Evolutionary conservation across 2,329 filamentous ascomycete species (phyloP).

Genomic region (Neocatenulostroma microsporum): DNA sequence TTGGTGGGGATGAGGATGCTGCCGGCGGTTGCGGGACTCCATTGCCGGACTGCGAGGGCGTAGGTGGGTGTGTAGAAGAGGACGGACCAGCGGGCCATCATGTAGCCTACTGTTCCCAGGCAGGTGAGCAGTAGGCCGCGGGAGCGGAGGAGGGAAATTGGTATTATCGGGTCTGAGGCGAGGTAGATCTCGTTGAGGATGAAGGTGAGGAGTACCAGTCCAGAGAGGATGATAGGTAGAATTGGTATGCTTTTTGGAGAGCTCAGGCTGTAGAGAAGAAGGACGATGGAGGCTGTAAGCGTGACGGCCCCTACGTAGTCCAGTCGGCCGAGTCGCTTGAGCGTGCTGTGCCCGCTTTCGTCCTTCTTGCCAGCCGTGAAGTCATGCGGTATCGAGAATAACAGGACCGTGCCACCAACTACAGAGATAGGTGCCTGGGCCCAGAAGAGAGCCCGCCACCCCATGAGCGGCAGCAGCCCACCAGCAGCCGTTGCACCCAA

Average conservation of each 20-base stretch:
- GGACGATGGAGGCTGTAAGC: slow-evolving; percentile 57
- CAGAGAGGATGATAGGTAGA: slow-evolving; percentile 54
- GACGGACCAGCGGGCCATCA: slow-evolving; percentile 73
- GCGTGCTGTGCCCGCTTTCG: slow-evolving; percentile 33
- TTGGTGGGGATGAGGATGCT: slow-evolving; percentile 76
- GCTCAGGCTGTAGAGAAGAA: slow-evolving; percentile 64
- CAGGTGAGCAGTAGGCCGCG: slow-evolving; percentile 66
- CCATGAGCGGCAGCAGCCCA: slow-evolving; percentile 52
- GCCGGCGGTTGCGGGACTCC: slow-evolving; percentile 62
- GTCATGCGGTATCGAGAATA: slow-evolving; percentile 55
- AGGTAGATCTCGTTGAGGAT: slow-evolving; percentile 56
- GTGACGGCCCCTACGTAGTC: slow-evolving; percentile 67
- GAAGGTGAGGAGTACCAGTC: slow-evolving; percentile 50
- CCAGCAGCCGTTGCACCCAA: slow-evolving; percentile 65
- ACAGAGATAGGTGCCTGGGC: slow-evolving; percentile 60
- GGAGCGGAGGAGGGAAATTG: slow-evolving; percentile 60
- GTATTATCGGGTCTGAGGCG: slow-evolving; percentile 65
- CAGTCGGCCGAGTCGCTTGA: slow-evolving; percentile 54
- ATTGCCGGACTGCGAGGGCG: slow-evolving; percentile 65
- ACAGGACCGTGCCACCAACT: slow-evolving; percentile 54
- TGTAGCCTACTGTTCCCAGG: slow-evolving; percentile 64
- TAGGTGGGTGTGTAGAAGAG: slow-evolving; percentile 77
- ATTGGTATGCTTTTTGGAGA: slow-evolving; percentile 54
- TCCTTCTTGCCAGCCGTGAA: slow-evolving; percentile 22
- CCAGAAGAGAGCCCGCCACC: slow-evolving; percentile 71